phyloP scores from a whole-genome alignment of 164 flowering plant genomes.

The Dillenia turbinata region DNA sequence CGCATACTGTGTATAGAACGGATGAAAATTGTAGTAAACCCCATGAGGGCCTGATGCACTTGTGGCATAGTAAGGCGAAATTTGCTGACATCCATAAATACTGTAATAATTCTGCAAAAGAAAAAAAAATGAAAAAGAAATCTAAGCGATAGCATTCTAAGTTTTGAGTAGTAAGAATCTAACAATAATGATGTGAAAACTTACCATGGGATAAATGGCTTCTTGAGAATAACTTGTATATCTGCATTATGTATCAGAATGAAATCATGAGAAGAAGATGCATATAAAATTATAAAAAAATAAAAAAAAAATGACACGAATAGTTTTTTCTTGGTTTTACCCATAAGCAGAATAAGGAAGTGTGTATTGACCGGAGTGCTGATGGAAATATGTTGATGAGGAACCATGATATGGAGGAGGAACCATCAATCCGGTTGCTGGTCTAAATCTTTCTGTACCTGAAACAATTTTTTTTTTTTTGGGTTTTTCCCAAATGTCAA shows the following conservation, averaged over 20 bases:
- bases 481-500: no score
- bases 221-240: conserved; percentile 60
- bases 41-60: conserved; percentile 33
- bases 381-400: conserved; percentile 36
- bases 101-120: conserved; percentile 47
- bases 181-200: conserved; percentile 9
- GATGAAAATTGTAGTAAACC: conserved; percentile 38
- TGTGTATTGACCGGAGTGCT: conserved; percentile 40
- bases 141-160: not conserved
- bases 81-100: conserved; percentile 54
- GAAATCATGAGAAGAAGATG: not conserved
- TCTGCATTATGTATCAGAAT: conserved; percentile 22
- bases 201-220: conserved; percentile 51
- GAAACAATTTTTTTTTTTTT: not conserved
- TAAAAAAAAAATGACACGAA: not conserved
- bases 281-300: not conserved
- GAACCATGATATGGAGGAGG: conserved; percentile 37
- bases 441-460: conserved; percentile 48
- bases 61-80: conserved; percentile 41
- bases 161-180: not conserved
- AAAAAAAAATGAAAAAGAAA: not conserved
- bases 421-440: conserved; percentile 27
- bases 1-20: conserved; percentile 46
- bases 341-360: conserved; percentile 58
- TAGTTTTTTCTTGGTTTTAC: conserved; percentile 19